These are phyloP conservation scores for Cyclotella cryptica DNA, from an alignment of 108 stramenopile genomes.

Conservation along the genomic window DNA sequence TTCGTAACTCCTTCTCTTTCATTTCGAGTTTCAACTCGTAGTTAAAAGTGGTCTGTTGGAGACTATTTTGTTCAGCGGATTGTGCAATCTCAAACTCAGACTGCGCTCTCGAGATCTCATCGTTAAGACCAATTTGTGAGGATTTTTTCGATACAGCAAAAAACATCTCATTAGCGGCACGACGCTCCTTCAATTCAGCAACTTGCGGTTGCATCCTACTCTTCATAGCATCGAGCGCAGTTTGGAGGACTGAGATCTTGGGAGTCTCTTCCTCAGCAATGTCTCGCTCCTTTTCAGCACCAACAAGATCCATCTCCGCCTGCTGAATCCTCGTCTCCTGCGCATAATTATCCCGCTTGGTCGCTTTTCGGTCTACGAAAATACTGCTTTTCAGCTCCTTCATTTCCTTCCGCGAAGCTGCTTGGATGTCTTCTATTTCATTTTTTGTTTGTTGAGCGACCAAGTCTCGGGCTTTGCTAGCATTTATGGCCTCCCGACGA, in stretches of 20 bases:
- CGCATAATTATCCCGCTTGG: slow-evolving; percentile 31
- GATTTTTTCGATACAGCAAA: slow-evolving; percentile 22
- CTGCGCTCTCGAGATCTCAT: slow-evolving; percentile 16
- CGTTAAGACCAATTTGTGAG: slow-evolving; percentile 3
- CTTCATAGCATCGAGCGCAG: slow-evolving; percentile 3
- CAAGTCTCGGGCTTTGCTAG: slow-evolving; percentile 3
- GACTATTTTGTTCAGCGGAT: slow-evolving; percentile 4
- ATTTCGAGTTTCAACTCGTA: slow-evolving; percentile 24
- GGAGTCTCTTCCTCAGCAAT: slow-evolving; percentile 15
- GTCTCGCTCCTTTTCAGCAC: slow-evolving; percentile 8
- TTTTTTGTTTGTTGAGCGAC: slow-evolving; percentile 12
- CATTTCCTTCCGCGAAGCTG: slow-evolving; percentile 21
- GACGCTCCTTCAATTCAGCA: slow-evolving; percentile 28
- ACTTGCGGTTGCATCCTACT: slow-evolving; percentile 11
- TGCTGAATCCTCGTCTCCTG: slow-evolving; percentile 32
- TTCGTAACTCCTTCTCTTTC: slow-evolving; percentile 25
- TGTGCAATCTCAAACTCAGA: slow-evolving; percentile 15
- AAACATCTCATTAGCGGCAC: slow-evolving; percentile 39
- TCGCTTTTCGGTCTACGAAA: slow-evolving; percentile 16
- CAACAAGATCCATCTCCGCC: slow-evolving; percentile 17
- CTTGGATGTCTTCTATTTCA: slow-evolving; percentile 22
- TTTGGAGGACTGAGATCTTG: slow-evolving; percentile 15
- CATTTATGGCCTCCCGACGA: slow-evolving; percentile 22
- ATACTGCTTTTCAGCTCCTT: slow-evolving; percentile 6
- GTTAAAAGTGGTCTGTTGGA: slow-evolving; percentile 14